Base-by-base conservation (phyloP, 495 filamentous ascomycete species). In the Hypoxylon crocopeplum region DNA sequence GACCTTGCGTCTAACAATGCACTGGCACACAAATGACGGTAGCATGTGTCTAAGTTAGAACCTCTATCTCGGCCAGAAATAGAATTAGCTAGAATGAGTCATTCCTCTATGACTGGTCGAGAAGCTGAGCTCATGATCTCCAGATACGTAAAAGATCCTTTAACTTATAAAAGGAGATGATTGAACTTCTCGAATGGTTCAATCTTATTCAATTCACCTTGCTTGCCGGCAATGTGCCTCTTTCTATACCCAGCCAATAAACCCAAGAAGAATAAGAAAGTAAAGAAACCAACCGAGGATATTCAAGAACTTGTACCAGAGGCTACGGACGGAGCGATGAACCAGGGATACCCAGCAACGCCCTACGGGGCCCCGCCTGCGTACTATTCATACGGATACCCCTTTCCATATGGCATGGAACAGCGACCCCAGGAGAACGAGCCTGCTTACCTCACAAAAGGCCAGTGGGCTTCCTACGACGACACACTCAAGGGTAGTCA, bases 201-300 rank as follows among this genome's bases (percentile, higher is more conserved):
- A 19, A 37, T 24, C 11, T n/a, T 29, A 33, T 50, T 17, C 44
- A 45, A 22, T 24, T 2, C 29, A 40, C 10, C 29, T 30, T 19
- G 12, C 17, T 25, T 27, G 13, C 37, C 34, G 56, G 54, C 24
- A 13, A 66, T 66, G 62, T 66, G 62, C 22, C 36, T 66, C 34
- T 66, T 61, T 15, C 38, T 11, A 20, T 48, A 56, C 41, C 56
- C 62, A 49, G 22, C 47, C 16, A 16, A 50, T 11, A 61, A 56
- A 37, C 39, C 50, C 17, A 56, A 42, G 42, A 54, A 57, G 21
- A 56, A 24, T 7, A 48, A 34, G 21, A 64, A 50, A 32, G 36
- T 47, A 48, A 63, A 25, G 30, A 39, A 25, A 29, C 33, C 10
- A 41, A 24, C 11, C 32, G 33, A 36, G n/a, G n/a, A 25, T 12